A percentile compares a stretch with the other conserved stretches of the same genome.
Evolutionary conservation across 345 rosid species (phyloP).

Genomic region (Melaleuca quinquenervia): DNA sequence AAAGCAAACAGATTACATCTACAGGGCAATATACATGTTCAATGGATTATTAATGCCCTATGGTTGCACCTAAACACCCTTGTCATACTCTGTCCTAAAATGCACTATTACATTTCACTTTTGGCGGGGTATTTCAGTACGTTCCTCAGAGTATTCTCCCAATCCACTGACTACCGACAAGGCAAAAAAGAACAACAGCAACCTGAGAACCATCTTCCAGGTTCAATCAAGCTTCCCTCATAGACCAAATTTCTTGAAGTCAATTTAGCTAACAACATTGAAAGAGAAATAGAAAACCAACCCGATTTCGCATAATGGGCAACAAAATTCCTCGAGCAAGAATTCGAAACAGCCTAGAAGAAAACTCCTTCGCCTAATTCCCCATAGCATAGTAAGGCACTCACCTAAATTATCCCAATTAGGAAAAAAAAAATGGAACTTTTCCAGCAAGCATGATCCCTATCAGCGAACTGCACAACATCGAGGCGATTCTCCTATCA

Average conservation of each 20-base stretch:
- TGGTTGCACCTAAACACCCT: neutral
- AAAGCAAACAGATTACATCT: neutral
- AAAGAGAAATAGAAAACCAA: neutral
- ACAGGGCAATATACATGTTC: neutral
- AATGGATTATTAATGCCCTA: neutral
- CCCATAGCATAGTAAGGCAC: neutral
- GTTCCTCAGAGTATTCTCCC: neutral
- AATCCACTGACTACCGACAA: neutral
- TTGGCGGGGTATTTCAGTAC: neutral
- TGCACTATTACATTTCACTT: neutral
- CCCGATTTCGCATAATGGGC: neutral
- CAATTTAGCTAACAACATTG: neutral
- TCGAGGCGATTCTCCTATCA: neutral
- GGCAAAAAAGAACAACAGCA: neutral
- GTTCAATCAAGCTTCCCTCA: neutral
- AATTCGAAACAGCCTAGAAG: neutral
- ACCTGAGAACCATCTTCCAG: neutral
- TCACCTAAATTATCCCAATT: neutral
- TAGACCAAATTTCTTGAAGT: neutral
- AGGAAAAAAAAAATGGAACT: neutral
- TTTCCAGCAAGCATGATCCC: neutral
- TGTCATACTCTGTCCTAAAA: neutral
- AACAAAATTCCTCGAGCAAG: neutral
- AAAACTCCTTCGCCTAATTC: neutral
- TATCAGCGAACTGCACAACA: neutral